phyloP scores from a whole-genome alignment of 805 yeast genomes.

The Clavispora carvajalis region DNA sequence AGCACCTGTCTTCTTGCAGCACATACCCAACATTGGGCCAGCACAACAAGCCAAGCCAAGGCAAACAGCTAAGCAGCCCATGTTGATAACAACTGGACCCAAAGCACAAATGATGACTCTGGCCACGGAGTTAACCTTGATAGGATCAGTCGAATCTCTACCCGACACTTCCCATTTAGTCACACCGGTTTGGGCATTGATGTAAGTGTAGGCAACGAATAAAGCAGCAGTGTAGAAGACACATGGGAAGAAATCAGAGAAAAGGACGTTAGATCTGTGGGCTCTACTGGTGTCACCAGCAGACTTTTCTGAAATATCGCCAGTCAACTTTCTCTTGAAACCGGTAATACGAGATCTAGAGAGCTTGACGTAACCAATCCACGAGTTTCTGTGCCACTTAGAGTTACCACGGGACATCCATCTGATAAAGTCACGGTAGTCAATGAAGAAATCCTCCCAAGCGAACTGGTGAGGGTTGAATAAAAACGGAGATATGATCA shows the following conservation, averaged over 20 bases:
- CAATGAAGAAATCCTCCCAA: constrained; percentile 64
- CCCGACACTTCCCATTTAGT: constrained; percentile 30
- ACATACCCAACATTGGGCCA: constrained; percentile 90
- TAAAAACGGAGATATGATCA: constrained; percentile 66
- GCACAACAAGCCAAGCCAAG: constrained; percentile 90
- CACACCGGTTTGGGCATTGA: constrained; percentile 86
- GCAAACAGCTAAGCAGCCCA: constrained; percentile 77
- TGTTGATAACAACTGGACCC: constrained; percentile 86
- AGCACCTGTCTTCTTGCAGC: constrained; percentile 96
- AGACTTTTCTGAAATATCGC: constrained; percentile 63
- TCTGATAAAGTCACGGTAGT: constrained; percentile 50
- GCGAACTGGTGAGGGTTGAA: constrained; percentile 77
- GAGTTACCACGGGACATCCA: constrained; percentile 81
- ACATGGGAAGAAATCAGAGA: constrained; percentile 78
- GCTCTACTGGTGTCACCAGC: constrained; percentile 72
- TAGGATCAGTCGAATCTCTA: constrained; percentile 28
- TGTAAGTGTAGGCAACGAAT: constrained; percentile 73
- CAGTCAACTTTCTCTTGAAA: constrained; percentile 67
- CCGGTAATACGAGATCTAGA: constrained; percentile 91
- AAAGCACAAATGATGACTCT: constrained; percentile 76
- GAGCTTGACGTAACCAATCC: constrained; percentile 78
- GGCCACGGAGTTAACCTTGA: constrained; percentile 59
- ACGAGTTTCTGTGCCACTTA: constrained; percentile 82
- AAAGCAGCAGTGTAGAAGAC: constrained; percentile 62
- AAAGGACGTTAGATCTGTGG: constrained; percentile 66